Percentiles rank a stretch among this genome's conserved stretches.
These are phyloP conservation scores for Gossypium rotundifolium DNA, from an alignment of 345 rosid species.

Conservation along the genomic window DNA sequence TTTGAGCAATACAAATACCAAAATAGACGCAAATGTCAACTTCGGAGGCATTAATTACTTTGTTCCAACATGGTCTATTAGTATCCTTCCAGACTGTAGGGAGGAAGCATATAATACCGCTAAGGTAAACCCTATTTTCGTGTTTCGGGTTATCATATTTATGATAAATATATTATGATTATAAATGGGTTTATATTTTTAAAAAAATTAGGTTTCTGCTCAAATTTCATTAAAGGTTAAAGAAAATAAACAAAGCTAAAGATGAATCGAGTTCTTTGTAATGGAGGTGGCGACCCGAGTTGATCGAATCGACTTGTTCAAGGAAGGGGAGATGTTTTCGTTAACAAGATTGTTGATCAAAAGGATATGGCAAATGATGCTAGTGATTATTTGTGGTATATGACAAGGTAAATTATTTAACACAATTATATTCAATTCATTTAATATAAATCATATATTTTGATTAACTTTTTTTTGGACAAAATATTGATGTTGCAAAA, in stretches of 20 bases:
- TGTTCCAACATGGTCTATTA: background rate
- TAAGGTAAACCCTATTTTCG: slow-evolving; percentile 23
- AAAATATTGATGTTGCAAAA: slow-evolving; percentile 19
- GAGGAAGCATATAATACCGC: slow-evolving; percentile 60
- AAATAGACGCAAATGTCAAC: slow-evolving; percentile 33
- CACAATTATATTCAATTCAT: background rate
- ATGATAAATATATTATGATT: background rate
- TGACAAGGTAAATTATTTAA: background rate
- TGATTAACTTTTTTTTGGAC: background rate
- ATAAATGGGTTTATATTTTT: background rate
- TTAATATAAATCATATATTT: background rate
- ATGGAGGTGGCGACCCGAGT: slow-evolving; percentile 65
- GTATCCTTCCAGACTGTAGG: slow-evolving; percentile 27
- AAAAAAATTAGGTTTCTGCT: slow-evolving; percentile 31
- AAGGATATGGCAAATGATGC: slow-evolving; percentile 23
- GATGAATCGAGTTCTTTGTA: slow-evolving; percentile 23
- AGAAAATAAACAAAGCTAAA: slow-evolving; percentile 16
- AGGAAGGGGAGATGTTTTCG: slow-evolving; percentile 31
- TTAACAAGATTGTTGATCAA: slow-evolving; percentile 44
- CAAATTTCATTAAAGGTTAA: slow-evolving; percentile 47
- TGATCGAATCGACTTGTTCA: slow-evolving; percentile 7
- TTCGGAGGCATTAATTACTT: slow-evolving; percentile 35
- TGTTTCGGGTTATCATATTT: background rate
- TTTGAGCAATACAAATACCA: slow-evolving; percentile 37
- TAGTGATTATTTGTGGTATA: slow-evolving; percentile 46